Conservation (phyloP, 148 eudicot species). For the Polygonum aviculare region DNA sequence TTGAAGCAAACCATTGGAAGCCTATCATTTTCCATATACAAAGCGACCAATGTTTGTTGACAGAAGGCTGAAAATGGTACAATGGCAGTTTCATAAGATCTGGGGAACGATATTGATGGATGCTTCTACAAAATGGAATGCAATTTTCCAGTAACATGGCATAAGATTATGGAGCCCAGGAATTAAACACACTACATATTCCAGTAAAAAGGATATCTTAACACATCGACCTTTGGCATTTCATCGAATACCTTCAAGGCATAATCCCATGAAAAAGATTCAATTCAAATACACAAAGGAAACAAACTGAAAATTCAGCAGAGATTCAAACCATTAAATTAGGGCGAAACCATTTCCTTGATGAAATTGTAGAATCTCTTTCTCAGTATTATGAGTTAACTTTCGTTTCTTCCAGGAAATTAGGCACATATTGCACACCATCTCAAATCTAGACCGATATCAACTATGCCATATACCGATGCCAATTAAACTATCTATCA, state of each 20-base stretch:
- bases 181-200: not conserved
- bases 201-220: not conserved
- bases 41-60: not conserved
- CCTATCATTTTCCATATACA: not conserved
- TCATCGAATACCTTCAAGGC: too few species aligned
- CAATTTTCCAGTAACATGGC: not conserved
- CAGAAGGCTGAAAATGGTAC: not conserved
- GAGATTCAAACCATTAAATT: too few species aligned
- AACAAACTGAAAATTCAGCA: too few species aligned
- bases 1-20: not conserved
- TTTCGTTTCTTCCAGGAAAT: not conserved
- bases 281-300: too few species aligned
- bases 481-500: not conserved
- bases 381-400: not conserved
- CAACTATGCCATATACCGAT: not conserved
- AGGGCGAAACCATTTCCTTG: too few species aligned
- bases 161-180: not conserved
- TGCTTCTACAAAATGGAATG: not conserved
- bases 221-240: too few species aligned
- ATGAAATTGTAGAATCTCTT: conserved; percentile 85
- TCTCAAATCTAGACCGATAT: not conserved
- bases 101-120: not conserved
- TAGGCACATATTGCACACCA: not conserved
- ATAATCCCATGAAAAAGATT: too few species aligned
- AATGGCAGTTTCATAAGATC: not conserved